Base-by-base conservation (phyloP, 495 filamentous ascomycete genomes). In the Elaphomyces granulatus region DNA sequence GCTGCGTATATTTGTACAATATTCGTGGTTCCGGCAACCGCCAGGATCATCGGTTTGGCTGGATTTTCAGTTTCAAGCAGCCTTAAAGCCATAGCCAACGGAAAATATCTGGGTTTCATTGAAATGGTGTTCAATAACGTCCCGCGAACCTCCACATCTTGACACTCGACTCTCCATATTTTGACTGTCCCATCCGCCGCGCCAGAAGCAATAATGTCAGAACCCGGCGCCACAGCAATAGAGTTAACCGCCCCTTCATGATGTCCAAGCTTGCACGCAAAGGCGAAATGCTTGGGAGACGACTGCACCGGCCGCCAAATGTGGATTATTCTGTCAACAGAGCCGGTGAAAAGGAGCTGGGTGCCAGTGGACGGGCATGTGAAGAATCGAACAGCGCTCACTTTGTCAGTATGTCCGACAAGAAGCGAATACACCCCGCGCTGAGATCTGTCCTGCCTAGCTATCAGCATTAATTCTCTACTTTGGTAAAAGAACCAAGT, bases 331-430 rank as follows among this genome's bases (percentile, higher is more conserved):
- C 79, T 77, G 61, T 98, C 90, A 32, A 81, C 78, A 26, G 85
- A 82, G 15, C 86, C 90, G 44, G 75, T 90, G 31, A 90, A 45
- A 20, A 96, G 60, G 37, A 83, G 59, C 19, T 61, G 67, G 19
- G 57, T 45, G 17, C 60, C 56, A 4, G 66, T 63, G 15, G 53
- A 58, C 8, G 66, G 58, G 40, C 61, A 54, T 50, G 63, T 72
- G 39, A 87, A 71, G 52, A 95, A 92, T 51, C 74, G 81, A 38
- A 95, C 77, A 36, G 72, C 87, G 53, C 81, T 88, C 42, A 98
- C 86, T 43, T 69, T 74, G 47, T 83, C 81, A 18, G 67, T 74
- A 54, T 98, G 90, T 15, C 86, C 87, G 20, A 72, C 68, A n/a
- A 98, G 69, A 4, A 94, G 68, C 4, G 61, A 57, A 21, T 67